Conservation (phyloP, 805 yeast genomes). For the Yamadazyma olivae region DNA sequence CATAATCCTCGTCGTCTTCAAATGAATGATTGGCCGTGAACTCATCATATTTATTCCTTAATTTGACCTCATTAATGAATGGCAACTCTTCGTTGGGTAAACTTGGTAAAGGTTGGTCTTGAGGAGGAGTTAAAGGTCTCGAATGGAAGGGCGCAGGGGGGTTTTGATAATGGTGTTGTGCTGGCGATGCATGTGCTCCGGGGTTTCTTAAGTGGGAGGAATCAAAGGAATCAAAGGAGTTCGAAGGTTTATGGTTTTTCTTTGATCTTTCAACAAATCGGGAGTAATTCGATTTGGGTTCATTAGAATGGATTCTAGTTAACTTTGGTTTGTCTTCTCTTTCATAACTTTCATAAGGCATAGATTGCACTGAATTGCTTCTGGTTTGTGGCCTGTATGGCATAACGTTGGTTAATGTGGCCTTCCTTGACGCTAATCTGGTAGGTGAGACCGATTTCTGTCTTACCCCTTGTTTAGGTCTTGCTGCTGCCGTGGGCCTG, state of each 20-base stretch:
- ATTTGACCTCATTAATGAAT: constrained; percentile 32
- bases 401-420: constrained; percentile 18
- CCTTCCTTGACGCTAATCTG: constrained; percentile 11
- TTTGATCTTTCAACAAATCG: constrained; percentile 10
- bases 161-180: neutral
- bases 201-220: constrained; percentile 9
- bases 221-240: constrained; percentile 12
- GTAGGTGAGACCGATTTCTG: constrained; percentile 12
- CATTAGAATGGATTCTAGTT: too few species aligned
- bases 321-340: too few species aligned
- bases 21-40: neutral
- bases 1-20: constrained; percentile 1
- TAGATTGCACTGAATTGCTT: neutral
- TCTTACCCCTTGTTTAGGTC: constrained; percentile 4
- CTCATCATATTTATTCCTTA: constrained; percentile 15
- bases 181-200: constrained; percentile 2
- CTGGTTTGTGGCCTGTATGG: constrained; percentile 18
- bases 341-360: neutral
- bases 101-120: constrained; percentile 10
- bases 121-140: constrained; percentile 6
- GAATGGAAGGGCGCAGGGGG: neutral
- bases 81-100: constrained; percentile 30
- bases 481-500: neutral
- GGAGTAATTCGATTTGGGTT: constrained; percentile 12
- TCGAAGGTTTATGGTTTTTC: constrained; percentile 7